Base-by-base conservation (phyloP, 345 rosid genomes). In the Populus tremula region DNA sequence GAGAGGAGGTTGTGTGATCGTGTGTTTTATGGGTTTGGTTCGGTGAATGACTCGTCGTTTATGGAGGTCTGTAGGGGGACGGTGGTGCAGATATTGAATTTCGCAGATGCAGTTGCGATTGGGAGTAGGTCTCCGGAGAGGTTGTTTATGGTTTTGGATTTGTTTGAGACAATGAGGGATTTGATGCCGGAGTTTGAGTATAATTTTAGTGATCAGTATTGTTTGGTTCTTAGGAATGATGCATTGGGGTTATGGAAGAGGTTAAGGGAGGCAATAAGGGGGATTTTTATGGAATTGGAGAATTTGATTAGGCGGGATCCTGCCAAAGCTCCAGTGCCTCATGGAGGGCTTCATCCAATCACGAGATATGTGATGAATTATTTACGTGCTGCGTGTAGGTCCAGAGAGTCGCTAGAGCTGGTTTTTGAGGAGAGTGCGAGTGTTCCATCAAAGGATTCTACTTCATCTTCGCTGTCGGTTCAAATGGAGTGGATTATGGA, bases 61-160 rank as follows among this genome's bases (percentile, higher is more conserved):
- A 95, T 95, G 99, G 99, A 95, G 81, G 97, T 92, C 18, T 93
- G 96, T 73, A 93, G 97, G 9, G 96, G 94, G n/a, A 76, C 93
- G 8, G 76, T 90, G 27, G 85, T 91, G 75, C 96, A 90, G 75
- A 87, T 95, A 29, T 86, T 93, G 56, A 92, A 84, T 75, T 95
- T 95, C 69, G 97, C 94, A 0, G 96, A 87, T 20, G 93, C 94
- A 0, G 71, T 95, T 39, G 94, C 98, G 0, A 90, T 89, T 0
- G 96, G 92, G 5, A 89, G 94, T 70, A 84, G 97, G 31, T 87
- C 96, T 1, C 99, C 99, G 0, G 99, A 93, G 87, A 85, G 96
- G 56, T 78, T 95, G 87, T 95, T 95, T 66, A 95, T 91, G 83
- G 88, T 95, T 47, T 89, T 94, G 7, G 97, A 94, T 21, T 89